A percentile compares a stretch with the other conserved stretches of the same genome.
Conservation (phyloP, 805 yeast genomes). For the Saccharomycopsis sp. region DNA sequence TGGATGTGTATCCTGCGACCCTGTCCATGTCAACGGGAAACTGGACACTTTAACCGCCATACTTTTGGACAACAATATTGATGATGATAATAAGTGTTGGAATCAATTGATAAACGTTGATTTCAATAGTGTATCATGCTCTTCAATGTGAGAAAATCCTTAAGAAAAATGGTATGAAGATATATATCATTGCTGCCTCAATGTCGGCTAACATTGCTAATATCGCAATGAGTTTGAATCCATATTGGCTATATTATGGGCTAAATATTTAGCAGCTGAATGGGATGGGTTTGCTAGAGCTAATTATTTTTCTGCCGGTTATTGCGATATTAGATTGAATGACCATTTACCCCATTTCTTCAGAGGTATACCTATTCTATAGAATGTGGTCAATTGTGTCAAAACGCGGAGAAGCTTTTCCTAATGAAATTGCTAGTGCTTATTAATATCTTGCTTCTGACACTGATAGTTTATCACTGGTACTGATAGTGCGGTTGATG, state of each 20-base stretch:
- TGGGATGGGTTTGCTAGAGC: slow-evolving; percentile 61
- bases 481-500: slow-evolving; percentile 38
- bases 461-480: slow-evolving; percentile 40
- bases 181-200: slow-evolving; percentile 75
- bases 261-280: slow-evolving; percentile 72
- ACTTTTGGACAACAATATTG: no score
- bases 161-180: slow-evolving; percentile 58
- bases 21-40: no score
- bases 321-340: slow-evolving; percentile 35
- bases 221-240: slow-evolving; percentile 74
- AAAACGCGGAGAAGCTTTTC: slow-evolving; percentile 37
- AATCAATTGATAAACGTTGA: slow-evolving; percentile 62
- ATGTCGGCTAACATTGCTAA: slow-evolving; percentile 86
- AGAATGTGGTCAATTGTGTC: slow-evolving; percentile 28
- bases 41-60: no score
- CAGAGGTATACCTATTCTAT: no score
- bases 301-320: slow-evolving; percentile 42
- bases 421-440: slow-evolving; percentile 40
- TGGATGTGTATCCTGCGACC: no score
- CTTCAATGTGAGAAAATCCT: slow-evolving; percentile 64
- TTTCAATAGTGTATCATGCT: slow-evolving; percentile 72
- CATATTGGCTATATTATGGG: slow-evolving; percentile 46
- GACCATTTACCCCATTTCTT: slow-evolving; percentile 22
- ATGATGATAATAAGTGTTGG: slow-evolving; percentile 41
- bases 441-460: slow-evolving; percentile 40